phyloP scores from a whole-genome alignment of 1,284 basidiomycete species.

The Heterobasidion irregulare region DNA sequence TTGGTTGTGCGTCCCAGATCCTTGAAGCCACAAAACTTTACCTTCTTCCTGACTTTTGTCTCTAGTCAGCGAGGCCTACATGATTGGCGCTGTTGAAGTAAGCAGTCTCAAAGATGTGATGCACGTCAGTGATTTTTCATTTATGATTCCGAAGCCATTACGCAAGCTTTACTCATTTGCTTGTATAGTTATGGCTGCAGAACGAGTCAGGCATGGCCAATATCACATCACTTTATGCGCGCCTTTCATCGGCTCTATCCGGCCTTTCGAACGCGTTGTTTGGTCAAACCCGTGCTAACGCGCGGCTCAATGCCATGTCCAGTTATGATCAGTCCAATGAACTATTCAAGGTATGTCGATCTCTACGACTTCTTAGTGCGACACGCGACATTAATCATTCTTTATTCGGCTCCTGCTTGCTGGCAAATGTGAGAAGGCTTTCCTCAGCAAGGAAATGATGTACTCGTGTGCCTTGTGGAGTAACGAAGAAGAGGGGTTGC shows the following conservation, averaged over 20 bases:
- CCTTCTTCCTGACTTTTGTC: slow-evolving; percentile 8
- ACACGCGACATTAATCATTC: background rate
- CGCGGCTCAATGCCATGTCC: slow-evolving; percentile 78
- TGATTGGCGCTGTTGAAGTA: slow-evolving; percentile 75
- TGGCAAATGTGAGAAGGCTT: slow-evolving; percentile 37
- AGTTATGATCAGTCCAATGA: slow-evolving; percentile 88
- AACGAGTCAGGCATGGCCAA: slow-evolving; percentile 68
- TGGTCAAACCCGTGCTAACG: slow-evolving; percentile 71
- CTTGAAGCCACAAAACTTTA: background rate
- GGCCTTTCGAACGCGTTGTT: slow-evolving; percentile 73
- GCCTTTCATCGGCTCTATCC: slow-evolving; percentile 61
- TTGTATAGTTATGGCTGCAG: slow-evolving; percentile 70
- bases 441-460: slow-evolving; percentile 87
- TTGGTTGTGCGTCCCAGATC: slow-evolving; percentile 50
- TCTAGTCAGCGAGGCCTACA: slow-evolving; percentile 83
- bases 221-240: slow-evolving; percentile 57
- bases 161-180: slow-evolving; percentile 5
- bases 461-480: slow-evolving; percentile 84
- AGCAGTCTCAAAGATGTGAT: slow-evolving; percentile 68
- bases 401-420: background rate
- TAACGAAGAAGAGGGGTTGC: slow-evolving; percentile 62
- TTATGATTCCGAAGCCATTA: background rate
- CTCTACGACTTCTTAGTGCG: slow-evolving; percentile 15
- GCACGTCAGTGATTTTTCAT: slow-evolving; percentile 47
- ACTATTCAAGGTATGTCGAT: slow-evolving; percentile 52